Percentiles rank a stretch among this genome's conserved stretches.
phyloP scores from a whole-genome alignment of 805 yeast genomes.

The Zygoascus biomembranicola region DNA sequence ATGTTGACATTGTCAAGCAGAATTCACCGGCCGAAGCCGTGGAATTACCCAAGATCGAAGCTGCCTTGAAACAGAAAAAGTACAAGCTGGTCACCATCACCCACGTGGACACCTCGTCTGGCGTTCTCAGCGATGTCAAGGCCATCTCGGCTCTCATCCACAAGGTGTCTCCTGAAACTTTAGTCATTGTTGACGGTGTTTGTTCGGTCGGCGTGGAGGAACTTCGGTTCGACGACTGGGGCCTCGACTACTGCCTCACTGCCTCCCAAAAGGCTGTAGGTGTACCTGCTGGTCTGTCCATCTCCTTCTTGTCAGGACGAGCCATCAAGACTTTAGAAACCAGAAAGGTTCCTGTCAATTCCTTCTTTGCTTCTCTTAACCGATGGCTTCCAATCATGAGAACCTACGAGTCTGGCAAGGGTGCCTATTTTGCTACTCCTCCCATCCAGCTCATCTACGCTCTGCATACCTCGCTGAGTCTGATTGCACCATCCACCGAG shows the following conservation, averaged over 20 bases:
- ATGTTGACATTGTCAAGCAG: slow-evolving; percentile 67
- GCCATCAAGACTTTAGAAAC: slow-evolving; percentile 59
- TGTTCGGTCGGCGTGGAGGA: slow-evolving; percentile 90
- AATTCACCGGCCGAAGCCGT: slow-evolving; percentile 60
- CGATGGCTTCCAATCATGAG: slow-evolving; percentile 86
- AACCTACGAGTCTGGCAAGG: slow-evolving; percentile 72
- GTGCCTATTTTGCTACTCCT: slow-evolving; percentile 95
- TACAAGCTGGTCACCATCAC: slow-evolving; percentile 76
- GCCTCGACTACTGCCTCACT: slow-evolving; percentile 75
- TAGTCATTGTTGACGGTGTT: slow-evolving; percentile 86
- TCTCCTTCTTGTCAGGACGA: slow-evolving; percentile 66
- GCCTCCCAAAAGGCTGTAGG: slow-evolving; percentile 96
- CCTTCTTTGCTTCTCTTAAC: slow-evolving; percentile 63
- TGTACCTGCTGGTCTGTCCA: slow-evolving; percentile 84
- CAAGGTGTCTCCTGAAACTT: slow-evolving; percentile 63
- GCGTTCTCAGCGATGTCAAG: slow-evolving; percentile 72
- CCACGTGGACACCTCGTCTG: slow-evolving; percentile 95
- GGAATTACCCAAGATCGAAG: slow-evolving; percentile 46
- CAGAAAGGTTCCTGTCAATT: slow-evolving; percentile 35
- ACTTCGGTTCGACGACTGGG: slow-evolving; percentile 82
- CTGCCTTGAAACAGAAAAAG: slow-evolving; percentile 40
- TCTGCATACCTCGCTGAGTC: slow-evolving; percentile 63
- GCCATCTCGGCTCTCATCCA: slow-evolving; percentile 54
- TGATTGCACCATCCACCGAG: slow-evolving; percentile 40
- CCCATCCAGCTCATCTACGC: slow-evolving; percentile 83